Percentiles rank a stretch among this genome's conserved stretches.
These are phyloP conservation scores for Hypholoma sublateritium DNA, from an alignment of 768 basidiomycete species.

Conservation along the genomic window DNA sequence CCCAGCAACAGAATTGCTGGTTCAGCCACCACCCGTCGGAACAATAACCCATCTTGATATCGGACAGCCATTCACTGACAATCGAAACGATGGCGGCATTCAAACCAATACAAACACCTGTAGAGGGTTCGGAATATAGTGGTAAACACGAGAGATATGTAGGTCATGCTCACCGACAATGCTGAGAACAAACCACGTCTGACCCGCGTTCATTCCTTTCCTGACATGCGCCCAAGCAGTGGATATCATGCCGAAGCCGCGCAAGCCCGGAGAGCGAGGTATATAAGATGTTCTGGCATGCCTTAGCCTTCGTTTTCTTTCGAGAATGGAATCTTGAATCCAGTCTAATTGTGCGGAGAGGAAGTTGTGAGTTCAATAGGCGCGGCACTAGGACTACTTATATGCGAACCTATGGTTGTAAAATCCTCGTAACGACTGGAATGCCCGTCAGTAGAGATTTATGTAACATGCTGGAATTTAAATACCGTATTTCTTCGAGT, in stretches of 20 bases:
- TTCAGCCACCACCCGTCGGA: slow-evolving; percentile 98
- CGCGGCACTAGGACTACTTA: slow-evolving; percentile 6
- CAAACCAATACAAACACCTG: slow-evolving; percentile 88
- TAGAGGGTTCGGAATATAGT: background rate
- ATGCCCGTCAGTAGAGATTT: slow-evolving; percentile 15
- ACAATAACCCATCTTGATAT: slow-evolving; percentile 98
- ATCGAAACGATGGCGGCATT: slow-evolving; percentile 97
- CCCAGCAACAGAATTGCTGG: slow-evolving; percentile 98
- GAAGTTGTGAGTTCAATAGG: slow-evolving; percentile 4
- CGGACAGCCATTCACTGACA: slow-evolving; percentile 94
- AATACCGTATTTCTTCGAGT: slow-evolving; percentile 64
- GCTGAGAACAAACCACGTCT: slow-evolving; percentile 91
- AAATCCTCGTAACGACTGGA: slow-evolving; percentile 91
- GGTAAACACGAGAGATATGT: background rate
- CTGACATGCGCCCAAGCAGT: slow-evolving; percentile 62
- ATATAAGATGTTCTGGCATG: slow-evolving; percentile 47
- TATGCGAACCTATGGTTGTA: slow-evolving; percentile 76
- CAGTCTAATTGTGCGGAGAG: slow-evolving; percentile 60
- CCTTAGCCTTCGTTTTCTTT: slow-evolving; percentile 76
- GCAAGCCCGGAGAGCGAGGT: slow-evolving; percentile 44
- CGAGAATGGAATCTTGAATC: slow-evolving; percentile 93
- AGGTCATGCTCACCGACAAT: slow-evolving; percentile 71
- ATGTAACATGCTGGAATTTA: background rate
- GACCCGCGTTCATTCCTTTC: slow-evolving; percentile 64
- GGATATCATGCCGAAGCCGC: slow-evolving; percentile 47